These are phyloP conservation scores for Umbelopsis vinacea DNA, from an alignment of 192 early-diverging fungal species.

Conservation along the genomic window DNA sequence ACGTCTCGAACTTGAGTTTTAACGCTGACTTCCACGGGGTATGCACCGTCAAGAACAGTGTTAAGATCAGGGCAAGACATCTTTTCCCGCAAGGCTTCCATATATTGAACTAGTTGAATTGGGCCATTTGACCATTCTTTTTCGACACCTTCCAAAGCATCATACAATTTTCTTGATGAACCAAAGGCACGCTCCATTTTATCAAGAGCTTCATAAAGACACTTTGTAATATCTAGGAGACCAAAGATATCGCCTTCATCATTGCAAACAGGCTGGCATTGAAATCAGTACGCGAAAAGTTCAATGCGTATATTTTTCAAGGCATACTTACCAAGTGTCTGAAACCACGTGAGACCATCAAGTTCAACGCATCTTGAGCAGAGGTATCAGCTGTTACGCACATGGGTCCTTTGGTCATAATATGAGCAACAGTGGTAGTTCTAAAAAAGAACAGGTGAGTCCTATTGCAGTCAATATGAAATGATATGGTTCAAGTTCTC, in stretches of 20 bases:
- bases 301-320: background rate
- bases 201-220: constrained; percentile 80
- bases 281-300: constrained; percentile 1
- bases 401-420: constrained; percentile 84
- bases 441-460: constrained; percentile 11
- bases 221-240: constrained; percentile 81
- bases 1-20: constrained; percentile 73
- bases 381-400: constrained; percentile 79
- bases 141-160: constrained; percentile 80
- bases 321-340: constrained; percentile 62
- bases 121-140: constrained; percentile 69
- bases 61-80: constrained; percentile 91
- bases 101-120: constrained; percentile 66
- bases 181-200: constrained; percentile 82
- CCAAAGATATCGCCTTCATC: constrained; percentile 83
- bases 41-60: constrained; percentile 69
- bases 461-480: no score
- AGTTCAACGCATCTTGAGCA: constrained; percentile 78
- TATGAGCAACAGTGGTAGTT: constrained; percentile 64
- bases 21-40: constrained; percentile 64
- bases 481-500: background rate
- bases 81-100: constrained; percentile 70
- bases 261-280: constrained; percentile 63
- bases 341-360: constrained; percentile 80
- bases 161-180: constrained; percentile 75